Percentiles rank a stretch among this genome's conserved stretches.
phyloP scores from a whole-genome alignment of 352 stramenopile genomes.

The Globisporangium camurandrum region DNA sequence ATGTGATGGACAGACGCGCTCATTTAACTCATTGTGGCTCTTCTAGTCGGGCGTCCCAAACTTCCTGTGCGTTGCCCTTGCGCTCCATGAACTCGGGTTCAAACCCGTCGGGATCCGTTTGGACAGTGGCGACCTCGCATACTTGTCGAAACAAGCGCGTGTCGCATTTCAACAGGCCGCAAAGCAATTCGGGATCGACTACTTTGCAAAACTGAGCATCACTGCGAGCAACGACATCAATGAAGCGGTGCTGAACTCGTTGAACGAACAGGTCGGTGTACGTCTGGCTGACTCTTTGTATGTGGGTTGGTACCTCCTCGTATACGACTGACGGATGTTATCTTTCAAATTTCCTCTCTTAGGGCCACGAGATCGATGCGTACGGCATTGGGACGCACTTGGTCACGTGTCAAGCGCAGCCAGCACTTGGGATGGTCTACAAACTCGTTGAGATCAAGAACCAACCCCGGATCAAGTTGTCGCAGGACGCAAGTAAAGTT shows the following conservation, averaged over 20 bases:
- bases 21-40: neutral
- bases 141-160: slow-evolving; percentile 89
- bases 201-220: slow-evolving; percentile 87
- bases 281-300: too few relatives aligned
- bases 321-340: too few relatives aligned
- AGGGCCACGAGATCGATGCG: slow-evolving; percentile 93
- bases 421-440: slow-evolving; percentile 98
- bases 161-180: slow-evolving; percentile 43
- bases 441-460: slow-evolving; percentile 98
- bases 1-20: too few relatives aligned
- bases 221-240: slow-evolving; percentile 99
- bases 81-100: slow-evolving; percentile 89
- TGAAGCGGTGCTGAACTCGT: slow-evolving; percentile 91
- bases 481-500: slow-evolving; percentile 95
- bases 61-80: slow-evolving; percentile 94
- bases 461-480: slow-evolving; percentile 96
- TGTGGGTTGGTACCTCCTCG: too few relatives aligned
- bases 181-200: slow-evolving; percentile 56
- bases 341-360: too few relatives aligned
- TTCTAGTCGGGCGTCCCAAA: slow-evolving; percentile 91
- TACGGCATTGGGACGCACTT: slow-evolving; percentile 95
- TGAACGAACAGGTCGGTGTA: slow-evolving; percentile 86
- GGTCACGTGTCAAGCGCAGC: slow-evolving; percentile 98
- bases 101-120: slow-evolving; percentile 92
- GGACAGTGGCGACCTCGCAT: slow-evolving; percentile 97